These are phyloP conservation scores for Penicillium frequentans DNA, from an alignment of 2,329 filamentous ascomycete species.

Conservation along the genomic window DNA sequence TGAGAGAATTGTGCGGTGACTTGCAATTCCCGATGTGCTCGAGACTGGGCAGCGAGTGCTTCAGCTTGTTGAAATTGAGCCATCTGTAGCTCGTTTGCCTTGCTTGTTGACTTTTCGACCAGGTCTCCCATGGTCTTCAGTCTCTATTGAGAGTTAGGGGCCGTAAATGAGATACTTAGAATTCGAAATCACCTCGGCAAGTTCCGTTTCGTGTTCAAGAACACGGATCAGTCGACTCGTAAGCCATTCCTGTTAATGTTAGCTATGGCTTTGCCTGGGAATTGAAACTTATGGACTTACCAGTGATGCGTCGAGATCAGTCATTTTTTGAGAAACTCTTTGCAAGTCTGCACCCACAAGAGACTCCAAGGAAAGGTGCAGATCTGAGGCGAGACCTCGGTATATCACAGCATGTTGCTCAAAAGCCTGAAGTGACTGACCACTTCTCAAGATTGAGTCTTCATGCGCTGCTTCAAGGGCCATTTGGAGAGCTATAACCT, in stretches of 20 bases:
- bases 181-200: conserved; percentile 29
- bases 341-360: conserved; percentile 32
- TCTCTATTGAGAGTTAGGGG: conserved; percentile 32
- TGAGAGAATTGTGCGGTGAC: conserved; percentile 29
- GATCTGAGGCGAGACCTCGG: conserved; percentile 28
- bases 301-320: conserved; percentile 34
- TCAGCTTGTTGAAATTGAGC: conserved; percentile 37
- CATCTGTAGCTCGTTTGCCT: conserved; percentile 32
- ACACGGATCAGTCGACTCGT: conserved; percentile 26
- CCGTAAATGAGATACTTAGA: not conserved
- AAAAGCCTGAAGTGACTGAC: conserved; percentile 29
- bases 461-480: conserved; percentile 28
- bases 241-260: conserved; percentile 32
- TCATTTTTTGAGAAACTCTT: conserved; percentile 29
- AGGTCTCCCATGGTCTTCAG: conserved; percentile 33
- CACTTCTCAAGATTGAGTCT: conserved; percentile 27
- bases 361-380: conserved; percentile 34
- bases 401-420: conserved; percentile 27
- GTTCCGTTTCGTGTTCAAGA: conserved; percentile 34
- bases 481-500: conserved; percentile 22
- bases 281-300: too few relatives aligned
- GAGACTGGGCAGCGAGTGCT: conserved; percentile 25
- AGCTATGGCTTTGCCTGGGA: too few relatives aligned
- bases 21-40: conserved; percentile 28
- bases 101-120: conserved; percentile 34